Conservation (phyloP, 1,139 yeast species). For the Casaregolazyma suthepensis region DNA sequence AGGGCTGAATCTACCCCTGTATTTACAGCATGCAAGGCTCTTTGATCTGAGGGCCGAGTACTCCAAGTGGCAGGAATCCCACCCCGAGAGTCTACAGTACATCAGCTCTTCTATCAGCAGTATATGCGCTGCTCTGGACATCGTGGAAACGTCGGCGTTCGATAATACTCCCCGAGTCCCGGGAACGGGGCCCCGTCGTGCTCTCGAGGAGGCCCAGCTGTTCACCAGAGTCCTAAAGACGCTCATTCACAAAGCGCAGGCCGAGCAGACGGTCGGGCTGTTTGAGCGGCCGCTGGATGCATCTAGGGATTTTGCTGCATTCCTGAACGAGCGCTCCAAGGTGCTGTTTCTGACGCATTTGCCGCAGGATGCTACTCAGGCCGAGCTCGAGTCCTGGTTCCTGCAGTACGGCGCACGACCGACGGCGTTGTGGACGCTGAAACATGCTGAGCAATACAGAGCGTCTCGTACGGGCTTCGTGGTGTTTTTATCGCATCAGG, state of each 20-base stretch:
- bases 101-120: conserved; percentile 45
- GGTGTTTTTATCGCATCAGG: conserved; percentile 77
- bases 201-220: conserved; percentile 38
- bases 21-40: conserved; percentile 66
- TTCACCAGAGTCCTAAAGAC: conserved; percentile 44
- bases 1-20: conserved; percentile 63
- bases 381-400: conserved; percentile 89
- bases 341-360: conserved; percentile 73
- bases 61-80: conserved; percentile 62
- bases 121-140: conserved; percentile 55
- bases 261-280: conserved; percentile 41
- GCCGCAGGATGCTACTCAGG: conserved; percentile 81
- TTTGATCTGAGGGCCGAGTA: conserved; percentile 75
- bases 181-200: conserved; percentile 23
- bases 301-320: conserved; percentile 61
- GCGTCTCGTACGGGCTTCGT: conserved; percentile 71
- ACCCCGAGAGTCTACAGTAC: conserved; percentile 55
- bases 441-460: conserved; percentile 46
- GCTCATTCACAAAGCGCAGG: conserved; percentile 47
- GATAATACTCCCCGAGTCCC: conserved; percentile 10
- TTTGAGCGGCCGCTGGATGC: conserved; percentile 71
- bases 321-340: conserved; percentile 66
- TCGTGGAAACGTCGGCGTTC: conserved; percentile 30
- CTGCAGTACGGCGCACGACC: conserved; percentile 83
- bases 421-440: conserved; percentile 82